A percentile compares a stretch with the other conserved stretches of the same genome.
Conservation (phyloP, 163 green algal genomes). For the Scenedesmus sp. region DNA sequence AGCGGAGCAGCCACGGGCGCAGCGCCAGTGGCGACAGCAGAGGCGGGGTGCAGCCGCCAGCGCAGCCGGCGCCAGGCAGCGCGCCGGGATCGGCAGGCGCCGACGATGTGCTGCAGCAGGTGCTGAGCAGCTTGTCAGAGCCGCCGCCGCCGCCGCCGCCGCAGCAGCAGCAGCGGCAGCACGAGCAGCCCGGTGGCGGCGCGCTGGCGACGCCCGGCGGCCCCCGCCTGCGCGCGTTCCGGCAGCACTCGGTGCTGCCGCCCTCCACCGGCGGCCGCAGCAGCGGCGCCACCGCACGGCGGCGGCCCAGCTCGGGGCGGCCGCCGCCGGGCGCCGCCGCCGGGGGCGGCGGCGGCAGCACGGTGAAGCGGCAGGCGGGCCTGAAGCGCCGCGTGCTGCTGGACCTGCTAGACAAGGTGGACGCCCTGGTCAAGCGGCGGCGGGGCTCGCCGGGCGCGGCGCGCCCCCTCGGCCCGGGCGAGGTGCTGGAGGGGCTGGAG, state of each 20-base stretch:
- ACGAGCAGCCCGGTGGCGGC: neutral
- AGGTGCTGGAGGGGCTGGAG: neutral
- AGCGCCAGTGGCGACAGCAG: neutral
- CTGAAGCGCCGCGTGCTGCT: constrained; percentile 65
- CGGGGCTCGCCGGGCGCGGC: too few species aligned
- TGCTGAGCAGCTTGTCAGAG: constrained; percentile 6
- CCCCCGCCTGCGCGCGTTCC: constrained; percentile 1
- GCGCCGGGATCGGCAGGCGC: neutral
- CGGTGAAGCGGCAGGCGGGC: constrained; percentile 24
- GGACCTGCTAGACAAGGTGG: constrained; percentile 68
- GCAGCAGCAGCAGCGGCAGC: constrained; percentile 16
- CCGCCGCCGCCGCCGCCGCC: neutral
- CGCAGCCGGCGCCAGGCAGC: neutral
- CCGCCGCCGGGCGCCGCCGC: neutral
- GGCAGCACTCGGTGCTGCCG: neutral
- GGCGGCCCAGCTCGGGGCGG: neutral
- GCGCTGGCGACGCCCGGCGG: neutral
- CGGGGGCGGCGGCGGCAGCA: neutral
- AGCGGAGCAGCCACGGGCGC: neutral
- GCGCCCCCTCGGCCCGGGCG: neutral
- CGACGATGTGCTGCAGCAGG: constrained; percentile 9
- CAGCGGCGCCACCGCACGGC: neutral
- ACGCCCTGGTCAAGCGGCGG: constrained; percentile 49
- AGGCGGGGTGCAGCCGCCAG: neutral
- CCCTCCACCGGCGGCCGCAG: constrained; percentile 18